Evolutionary conservation across 75 land plant species (phyloP).

Genomic region (Pseudotsuga menziesii): DNA sequence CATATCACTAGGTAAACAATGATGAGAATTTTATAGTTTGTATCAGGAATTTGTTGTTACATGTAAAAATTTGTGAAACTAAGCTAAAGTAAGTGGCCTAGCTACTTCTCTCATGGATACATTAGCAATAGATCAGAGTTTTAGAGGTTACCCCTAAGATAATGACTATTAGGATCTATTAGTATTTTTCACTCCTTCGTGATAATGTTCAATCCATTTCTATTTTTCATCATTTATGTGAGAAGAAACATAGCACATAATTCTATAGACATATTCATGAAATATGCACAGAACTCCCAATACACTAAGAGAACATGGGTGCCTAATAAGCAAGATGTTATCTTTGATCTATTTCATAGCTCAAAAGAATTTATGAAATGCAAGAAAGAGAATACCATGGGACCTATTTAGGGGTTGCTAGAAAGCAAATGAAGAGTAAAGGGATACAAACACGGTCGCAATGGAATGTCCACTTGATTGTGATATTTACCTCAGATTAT

Average conservation of each 20-base stretch:
- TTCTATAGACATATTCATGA: too few relatives aligned
- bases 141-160: too few relatives aligned
- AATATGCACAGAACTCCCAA: neutral
- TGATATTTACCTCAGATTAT: slow-evolving; percentile 60
- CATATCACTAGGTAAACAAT: too few relatives aligned
- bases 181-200: slow-evolving; percentile 26
- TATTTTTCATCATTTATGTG: neutral
- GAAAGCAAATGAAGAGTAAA: slow-evolving; percentile 57
- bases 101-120: too few relatives aligned
- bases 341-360: neutral
- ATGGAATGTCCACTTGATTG: slow-evolving; percentile 33
- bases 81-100: too few relatives aligned
- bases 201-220: neutral
- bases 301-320: neutral
- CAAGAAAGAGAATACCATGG: slow-evolving; percentile 26
- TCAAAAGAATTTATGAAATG: neutral
- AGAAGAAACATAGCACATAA: too few relatives aligned
- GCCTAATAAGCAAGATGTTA: neutral
- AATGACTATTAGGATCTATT: too few relatives aligned
- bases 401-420: slow-evolving; percentile 47
- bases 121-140: too few relatives aligned
- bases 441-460: slow-evolving; percentile 19
- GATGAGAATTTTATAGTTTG: too few relatives aligned
- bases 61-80: too few relatives aligned
- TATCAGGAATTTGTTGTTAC: too few relatives aligned